Evolutionary conservation across 2,329 filamentous ascomycete species (phyloP), one percentile per base, ranked within the genome.

Genomic region (Alternaria sp.): DNA sequence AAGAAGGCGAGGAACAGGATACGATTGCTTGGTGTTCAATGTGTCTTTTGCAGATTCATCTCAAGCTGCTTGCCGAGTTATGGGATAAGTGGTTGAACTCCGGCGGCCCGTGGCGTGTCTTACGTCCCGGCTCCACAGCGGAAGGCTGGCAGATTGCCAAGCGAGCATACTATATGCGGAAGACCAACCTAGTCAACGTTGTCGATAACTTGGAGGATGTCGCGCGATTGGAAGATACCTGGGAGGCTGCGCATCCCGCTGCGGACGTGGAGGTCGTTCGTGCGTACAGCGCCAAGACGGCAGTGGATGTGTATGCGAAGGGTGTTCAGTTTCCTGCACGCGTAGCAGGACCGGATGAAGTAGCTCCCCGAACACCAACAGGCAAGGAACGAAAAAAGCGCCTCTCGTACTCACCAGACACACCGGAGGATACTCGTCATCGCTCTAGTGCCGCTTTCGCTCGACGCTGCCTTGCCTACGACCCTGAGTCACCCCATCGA

Each of bases 21-120:
- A 36, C 30, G 30, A 15, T 36, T 7, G 9, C 21, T 8, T 51
- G 49, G 25, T 71, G 69, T 43, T 57, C 67, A 0, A 30, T 60
- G 13, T 71, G 69, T 21, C 58, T n/a, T 2, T 51, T 68, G 9
- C 36, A 49, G 9, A 57, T 54, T 1, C 67, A 69, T 44, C 51
- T 64, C 9, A 23, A 44, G n/a, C 44, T 69, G 12, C 26, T 68
- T 13, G 32, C 4, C 3, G 56, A 44, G 21, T 4, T 71, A 1
- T 47, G 45, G 25, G 25, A 44, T 0, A 61, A 54, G 13, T 71
- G 65, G 65, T 2, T n/a, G 1, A 44, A 60, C 2, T 6, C 58
- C 1, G 67, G 67, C 5, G 69, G 63, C 9, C 66, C 69, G 1
- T 69, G 67, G 65, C 60, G 60, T 6, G 17, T 23, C 15, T 15